Conservation (phyloP, 108 stramenopile species). For the Hondaea fermentalgiana region DNA sequence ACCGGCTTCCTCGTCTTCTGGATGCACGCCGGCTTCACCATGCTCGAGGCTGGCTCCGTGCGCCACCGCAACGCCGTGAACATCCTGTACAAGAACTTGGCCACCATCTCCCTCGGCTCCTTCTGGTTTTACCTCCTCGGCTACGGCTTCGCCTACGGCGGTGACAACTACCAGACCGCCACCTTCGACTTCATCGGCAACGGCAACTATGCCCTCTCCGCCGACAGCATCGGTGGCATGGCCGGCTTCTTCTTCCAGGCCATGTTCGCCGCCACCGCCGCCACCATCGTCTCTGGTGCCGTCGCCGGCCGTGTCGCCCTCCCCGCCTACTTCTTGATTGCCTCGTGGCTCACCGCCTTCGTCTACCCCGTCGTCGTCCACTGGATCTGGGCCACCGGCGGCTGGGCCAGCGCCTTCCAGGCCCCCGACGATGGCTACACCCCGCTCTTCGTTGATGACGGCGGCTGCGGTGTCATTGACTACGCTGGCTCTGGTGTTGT, state of each 20-base stretch:
- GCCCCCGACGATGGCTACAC: neutral
- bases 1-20: conserved; percentile 70
- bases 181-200: conserved; percentile 56
- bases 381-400: conserved; percentile 28
- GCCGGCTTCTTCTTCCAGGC: conserved; percentile 71
- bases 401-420: conserved; percentile 23
- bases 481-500: conserved; percentile 85
- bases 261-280: conserved; percentile 69
- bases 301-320: conserved; percentile 72
- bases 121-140: conserved; percentile 74
- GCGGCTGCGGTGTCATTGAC: conserved; percentile 66
- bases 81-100: conserved; percentile 69
- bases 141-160: conserved; percentile 69
- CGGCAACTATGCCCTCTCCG: conserved; percentile 50
- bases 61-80: conserved; percentile 28
- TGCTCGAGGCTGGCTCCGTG: conserved; percentile 68
- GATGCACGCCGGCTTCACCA: conserved; percentile 83
- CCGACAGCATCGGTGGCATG: neutral
- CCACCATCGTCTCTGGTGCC: conserved; percentile 81
- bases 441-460: conserved; percentile 33
- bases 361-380: conserved; percentile 59
- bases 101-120: conserved; percentile 72
- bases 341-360: conserved; percentile 46
- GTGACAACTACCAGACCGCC: neutral
- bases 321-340: conserved; percentile 54